Conservation (phyloP, 2,329 filamentous ascomycete genomes). For the Hymenoscyphus infarciens region DNA sequence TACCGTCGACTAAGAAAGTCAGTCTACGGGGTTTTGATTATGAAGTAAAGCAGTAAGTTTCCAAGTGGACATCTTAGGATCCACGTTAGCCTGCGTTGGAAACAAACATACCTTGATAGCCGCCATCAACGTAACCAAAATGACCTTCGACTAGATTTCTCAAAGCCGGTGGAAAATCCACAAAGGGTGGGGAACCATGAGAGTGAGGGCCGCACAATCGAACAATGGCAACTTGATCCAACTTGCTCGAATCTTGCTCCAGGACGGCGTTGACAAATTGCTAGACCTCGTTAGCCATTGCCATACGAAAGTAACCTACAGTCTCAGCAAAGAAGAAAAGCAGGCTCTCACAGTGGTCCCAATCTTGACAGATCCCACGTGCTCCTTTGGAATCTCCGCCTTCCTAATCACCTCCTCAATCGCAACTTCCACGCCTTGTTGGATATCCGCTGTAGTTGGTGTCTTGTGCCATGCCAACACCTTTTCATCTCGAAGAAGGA, state of each 20-base stretch:
- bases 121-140: constrained; percentile 46
- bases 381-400: constrained; percentile 16
- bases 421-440: constrained; percentile 25
- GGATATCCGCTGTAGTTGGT: constrained; percentile 28
- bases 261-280: constrained; percentile 36
- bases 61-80: background rate
- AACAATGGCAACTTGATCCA: constrained; percentile 45
- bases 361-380: constrained; percentile 26
- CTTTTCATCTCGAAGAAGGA: constrained; percentile 4
- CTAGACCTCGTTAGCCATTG: background rate
- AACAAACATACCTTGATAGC: background rate
- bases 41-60: background rate
- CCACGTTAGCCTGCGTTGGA: too few relatives aligned
- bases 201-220: constrained; percentile 46
- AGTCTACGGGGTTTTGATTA: background rate
- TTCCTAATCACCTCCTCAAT: constrained; percentile 23
- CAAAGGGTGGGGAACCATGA: constrained; percentile 45
- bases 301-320: background rate
- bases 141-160: constrained; percentile 44
- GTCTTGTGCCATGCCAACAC: constrained; percentile 30
- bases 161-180: constrained; percentile 44
- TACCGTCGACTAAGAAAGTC: constrained; percentile 27
- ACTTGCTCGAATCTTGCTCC: constrained; percentile 17
- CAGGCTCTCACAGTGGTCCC: constrained; percentile 52
- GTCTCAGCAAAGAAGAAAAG: background rate